phyloP scores from a whole-genome alignment of 108 stramenopile genomes.

The Skeletonema tropicum region DNA sequence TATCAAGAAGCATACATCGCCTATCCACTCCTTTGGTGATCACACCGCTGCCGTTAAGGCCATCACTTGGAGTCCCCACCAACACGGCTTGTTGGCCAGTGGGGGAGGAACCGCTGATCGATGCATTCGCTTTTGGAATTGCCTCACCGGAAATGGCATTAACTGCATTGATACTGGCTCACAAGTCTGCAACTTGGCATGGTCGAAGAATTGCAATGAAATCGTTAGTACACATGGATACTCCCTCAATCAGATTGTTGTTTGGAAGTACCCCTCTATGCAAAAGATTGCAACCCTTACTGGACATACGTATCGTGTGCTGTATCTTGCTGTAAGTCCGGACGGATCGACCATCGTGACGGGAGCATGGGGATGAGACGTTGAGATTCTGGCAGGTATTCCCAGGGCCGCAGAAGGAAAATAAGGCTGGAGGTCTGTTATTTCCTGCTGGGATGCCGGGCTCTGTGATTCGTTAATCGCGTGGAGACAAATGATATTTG shows the following conservation, averaged over 20 bases:
- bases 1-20: slow-evolving; percentile 72
- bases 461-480: slow-evolving; percentile 75
- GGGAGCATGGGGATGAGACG: slow-evolving; percentile 99
- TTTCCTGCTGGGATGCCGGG: slow-evolving; percentile 80
- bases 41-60: slow-evolving; percentile 99
- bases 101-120: slow-evolving; percentile 99
- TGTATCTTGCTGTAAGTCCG: slow-evolving; percentile 96
- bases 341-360: slow-evolving; percentile 98
- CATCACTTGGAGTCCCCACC: slow-evolving; percentile 98
- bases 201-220: slow-evolving; percentile 96
- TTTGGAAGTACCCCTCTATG: slow-evolving; percentile 90
- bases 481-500: no score
- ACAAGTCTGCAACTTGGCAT: slow-evolving; percentile 98
- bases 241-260: slow-evolving; percentile 89
- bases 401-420: slow-evolving; percentile 88
- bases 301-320: slow-evolving; percentile 96
- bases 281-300: slow-evolving; percentile 95
- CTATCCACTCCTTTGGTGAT: slow-evolving; percentile 77
- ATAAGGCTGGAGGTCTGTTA: slow-evolving; percentile 75
- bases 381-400: slow-evolving; percentile 99
- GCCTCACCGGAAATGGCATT: slow-evolving; percentile 81
- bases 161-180: slow-evolving; percentile 96
- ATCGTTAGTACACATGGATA: slow-evolving; percentile 99
- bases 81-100: slow-evolving; percentile 94
- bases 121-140: slow-evolving; percentile 98